Percentiles rank a stretch among this genome's conserved stretches.
Conservation (phyloP, 805 yeast genomes). For the Wickerhamomyces mucosus region DNA sequence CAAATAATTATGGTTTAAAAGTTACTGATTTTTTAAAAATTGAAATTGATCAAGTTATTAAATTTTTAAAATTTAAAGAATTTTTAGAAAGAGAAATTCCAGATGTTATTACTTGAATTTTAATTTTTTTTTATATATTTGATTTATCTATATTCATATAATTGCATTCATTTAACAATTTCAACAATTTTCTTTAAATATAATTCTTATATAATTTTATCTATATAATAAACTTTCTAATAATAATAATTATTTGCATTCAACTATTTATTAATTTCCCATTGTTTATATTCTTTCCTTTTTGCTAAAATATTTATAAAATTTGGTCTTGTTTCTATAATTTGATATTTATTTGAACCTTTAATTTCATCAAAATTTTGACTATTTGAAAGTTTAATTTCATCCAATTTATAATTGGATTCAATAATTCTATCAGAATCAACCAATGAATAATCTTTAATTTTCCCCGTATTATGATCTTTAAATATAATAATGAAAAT, state of each 20-base stretch:
- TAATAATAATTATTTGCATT: too few species aligned
- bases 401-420: slow-evolving; percentile 29
- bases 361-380: slow-evolving; percentile 35
- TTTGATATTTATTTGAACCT: slow-evolving; percentile 38
- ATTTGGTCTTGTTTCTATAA: slow-evolving; percentile 38
- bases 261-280: slow-evolving; percentile 9
- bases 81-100: slow-evolving; percentile 78
- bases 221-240: too few species aligned
- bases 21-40: slow-evolving; percentile 63
- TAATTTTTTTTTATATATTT: too few species aligned
- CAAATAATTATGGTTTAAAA: slow-evolving; percentile 32
- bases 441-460: slow-evolving; percentile 16
- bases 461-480: too few species aligned
- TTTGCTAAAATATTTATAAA: slow-evolving; percentile 40
- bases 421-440: slow-evolving; percentile 21
- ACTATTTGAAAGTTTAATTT: slow-evolving; percentile 40
- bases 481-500: too few species aligned
- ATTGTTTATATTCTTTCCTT: slow-evolving; percentile 31
- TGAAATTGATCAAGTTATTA: slow-evolving; percentile 54
- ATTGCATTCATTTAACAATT: too few species aligned
- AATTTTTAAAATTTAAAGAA: slow-evolving; percentile 63
- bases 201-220: too few species aligned
- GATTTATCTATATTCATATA: too few species aligned
- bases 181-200: too few species aligned
- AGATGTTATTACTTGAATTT: slow-evolving; percentile 70